A percentile compares a stretch with the other conserved stretches of the same genome.
Conservation (phyloP, 2,329 filamentous ascomycete species). For the Magnaporthiopsis incrustans region DNA sequence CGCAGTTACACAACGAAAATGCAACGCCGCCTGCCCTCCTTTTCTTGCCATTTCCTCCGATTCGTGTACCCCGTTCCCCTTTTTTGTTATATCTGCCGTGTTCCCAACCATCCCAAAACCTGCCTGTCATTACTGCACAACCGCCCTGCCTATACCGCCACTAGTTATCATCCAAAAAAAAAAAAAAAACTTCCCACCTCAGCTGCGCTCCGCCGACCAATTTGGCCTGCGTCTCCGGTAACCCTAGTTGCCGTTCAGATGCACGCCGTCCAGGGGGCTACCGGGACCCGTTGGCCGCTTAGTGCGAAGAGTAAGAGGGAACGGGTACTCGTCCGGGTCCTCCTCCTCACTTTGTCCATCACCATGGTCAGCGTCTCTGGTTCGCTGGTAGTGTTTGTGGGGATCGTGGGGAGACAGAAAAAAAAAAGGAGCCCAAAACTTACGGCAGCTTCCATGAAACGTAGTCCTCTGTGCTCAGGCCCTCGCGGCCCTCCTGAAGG, state of each 20-base stretch:
- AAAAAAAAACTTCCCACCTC: no score
- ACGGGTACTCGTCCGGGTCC: constrained; percentile 67
- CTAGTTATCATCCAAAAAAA: neutral
- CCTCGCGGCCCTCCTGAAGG: constrained; percentile 87
- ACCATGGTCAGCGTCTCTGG: neutral
- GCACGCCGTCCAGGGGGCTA: constrained; percentile 33
- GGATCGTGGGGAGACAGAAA: neutral
- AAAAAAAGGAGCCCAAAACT: constrained; percentile 37
- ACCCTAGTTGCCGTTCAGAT: constrained; percentile 31
- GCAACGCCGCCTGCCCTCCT: neutral
- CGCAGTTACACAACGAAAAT: neutral
- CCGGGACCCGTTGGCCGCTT: constrained; percentile 34
- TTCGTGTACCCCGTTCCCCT: neutral
- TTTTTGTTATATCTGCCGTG: neutral
- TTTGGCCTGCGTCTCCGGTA: neutral
- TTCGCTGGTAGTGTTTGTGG: no score
- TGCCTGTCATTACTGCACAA: neutral
- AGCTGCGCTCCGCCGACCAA: neutral
- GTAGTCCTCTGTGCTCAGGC: constrained; percentile 92
- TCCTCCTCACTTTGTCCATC: constrained; percentile 67
- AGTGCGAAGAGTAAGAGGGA: constrained; percentile 48
- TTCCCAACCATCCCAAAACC: neutral
- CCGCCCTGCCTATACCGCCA: neutral
- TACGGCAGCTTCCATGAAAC: constrained; percentile 97
- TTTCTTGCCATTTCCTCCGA: neutral